Base-by-base conservation (phyloP, 352 stramenopile genomes). In the Phytophthora lateralis region DNA sequence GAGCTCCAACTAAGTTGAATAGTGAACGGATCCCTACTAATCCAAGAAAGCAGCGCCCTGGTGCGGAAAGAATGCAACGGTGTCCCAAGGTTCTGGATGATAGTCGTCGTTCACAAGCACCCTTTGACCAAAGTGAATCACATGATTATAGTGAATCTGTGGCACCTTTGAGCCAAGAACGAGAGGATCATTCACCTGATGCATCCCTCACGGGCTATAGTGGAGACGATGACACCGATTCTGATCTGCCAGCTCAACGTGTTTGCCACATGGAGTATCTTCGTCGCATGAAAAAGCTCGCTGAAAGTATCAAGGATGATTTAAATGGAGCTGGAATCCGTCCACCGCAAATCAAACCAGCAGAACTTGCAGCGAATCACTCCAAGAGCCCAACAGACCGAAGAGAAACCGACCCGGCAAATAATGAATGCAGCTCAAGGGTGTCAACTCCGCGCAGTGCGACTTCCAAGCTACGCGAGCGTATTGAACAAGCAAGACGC, bases 201-300 rank as follows among this genome's bases (percentile, higher is more conserved):
- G 34, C 30, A 24, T 63, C 55, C 15, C 53, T 20, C 5, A 63
- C 46, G 6, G 57, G 58, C 15, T 76, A 78, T 39, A 60, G 21
- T 11, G 65, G 49, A 44, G 79, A 63, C 26, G 58, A 71, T 15
- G 76, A 85, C 12, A 63, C 63, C 7, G 65, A 73, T 29, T 26
- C 44, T 2, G 76, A 87, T 11, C 24, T 89, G 24, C 80, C 82
- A 52, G 43, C 68, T 14, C 76, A 88, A 21, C 79, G 82, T 3
- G 68, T 88, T 18, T 73, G 78, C 46, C 82, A 91, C 59, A 75
- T 91, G 78, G 80, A 85, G 45, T 91, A 90, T 50, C 50, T 91
- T 48, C 72, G 78, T 18, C 65, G 75, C 29, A 89, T 91, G 82
- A 88, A 82, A 45, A 73, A 78, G 35, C 59, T 91, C 2, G 77